Conservation (phyloP, 768 basidiomycete species). For the Russula sp. region DNA sequence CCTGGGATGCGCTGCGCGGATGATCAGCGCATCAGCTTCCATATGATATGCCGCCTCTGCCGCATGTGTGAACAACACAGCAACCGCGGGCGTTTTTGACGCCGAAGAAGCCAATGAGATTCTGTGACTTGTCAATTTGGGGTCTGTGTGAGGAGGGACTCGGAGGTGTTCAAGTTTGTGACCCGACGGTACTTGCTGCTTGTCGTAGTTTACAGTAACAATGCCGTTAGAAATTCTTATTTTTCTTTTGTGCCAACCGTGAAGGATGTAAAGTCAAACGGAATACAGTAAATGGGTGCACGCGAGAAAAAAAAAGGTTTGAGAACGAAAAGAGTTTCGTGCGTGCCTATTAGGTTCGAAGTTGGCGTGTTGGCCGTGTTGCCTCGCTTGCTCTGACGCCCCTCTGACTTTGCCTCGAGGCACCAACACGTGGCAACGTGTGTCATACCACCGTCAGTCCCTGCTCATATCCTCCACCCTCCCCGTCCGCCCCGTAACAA, state of each 20-base stretch:
- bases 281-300: not conserved
- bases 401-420: slow-evolving; percentile 11
- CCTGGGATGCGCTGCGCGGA: not conserved
- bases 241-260: not conserved
- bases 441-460: too few relatives aligned
- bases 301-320: not conserved
- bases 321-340: slow-evolving; percentile 3
- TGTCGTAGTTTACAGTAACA: too few relatives aligned
- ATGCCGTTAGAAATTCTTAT: too few relatives aligned
- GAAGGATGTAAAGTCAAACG: not conserved
- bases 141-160: too few relatives aligned
- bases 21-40: not conserved
- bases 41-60: not conserved
- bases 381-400: not conserved
- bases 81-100: not conserved
- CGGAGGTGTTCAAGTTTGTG: not conserved
- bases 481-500: too few relatives aligned
- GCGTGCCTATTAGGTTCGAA: not conserved
- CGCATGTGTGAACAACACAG: not conserved
- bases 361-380: slow-evolving; percentile 4
- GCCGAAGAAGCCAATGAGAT: not conserved
- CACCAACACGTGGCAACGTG: too few relatives aligned
- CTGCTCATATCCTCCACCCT: too few relatives aligned
- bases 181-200: too few relatives aligned
- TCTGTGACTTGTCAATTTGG: not conserved